phyloP scores from a whole-genome alignment of 805 yeast species.

The Komagataella populi region DNA sequence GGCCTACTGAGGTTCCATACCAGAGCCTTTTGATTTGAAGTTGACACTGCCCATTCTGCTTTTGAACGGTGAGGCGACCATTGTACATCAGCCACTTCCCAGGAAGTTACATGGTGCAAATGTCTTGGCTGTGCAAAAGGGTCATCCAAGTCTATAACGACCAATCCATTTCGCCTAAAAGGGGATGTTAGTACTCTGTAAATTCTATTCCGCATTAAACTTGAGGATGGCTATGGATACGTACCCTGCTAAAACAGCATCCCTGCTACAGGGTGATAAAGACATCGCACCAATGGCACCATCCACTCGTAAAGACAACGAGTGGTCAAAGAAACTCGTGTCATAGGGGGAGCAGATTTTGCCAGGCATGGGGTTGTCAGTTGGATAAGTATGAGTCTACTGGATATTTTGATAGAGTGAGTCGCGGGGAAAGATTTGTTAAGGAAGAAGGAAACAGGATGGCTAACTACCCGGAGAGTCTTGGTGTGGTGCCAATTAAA shows the following conservation, averaged over 20 bases:
- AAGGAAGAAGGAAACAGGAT: background rate
- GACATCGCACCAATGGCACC: slow-evolving; percentile 89
- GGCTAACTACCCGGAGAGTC: background rate
- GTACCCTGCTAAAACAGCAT: slow-evolving; percentile 78
- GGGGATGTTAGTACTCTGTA: background rate
- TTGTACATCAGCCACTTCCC: slow-evolving; percentile 99
- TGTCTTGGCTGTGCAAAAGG: slow-evolving; percentile 93
- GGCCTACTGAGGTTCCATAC: slow-evolving; percentile 80
- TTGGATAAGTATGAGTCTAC: background rate
- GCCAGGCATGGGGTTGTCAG: background rate
- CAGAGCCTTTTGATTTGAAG: slow-evolving; percentile 90
- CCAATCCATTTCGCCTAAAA: slow-evolving; percentile 54
- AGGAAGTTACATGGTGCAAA: slow-evolving; percentile 82
- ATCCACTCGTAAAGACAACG: slow-evolving; percentile 76
- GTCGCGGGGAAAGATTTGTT: background rate
- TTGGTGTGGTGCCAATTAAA: too few species aligned
- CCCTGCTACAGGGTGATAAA: slow-evolving; percentile 80
- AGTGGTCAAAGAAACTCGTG: slow-evolving; percentile 62
- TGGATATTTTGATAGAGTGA: background rate
- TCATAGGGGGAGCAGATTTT: slow-evolving; percentile 15
- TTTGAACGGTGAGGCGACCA: slow-evolving; percentile 89
- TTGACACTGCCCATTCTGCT: slow-evolving; percentile 85
- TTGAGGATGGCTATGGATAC: background rate
- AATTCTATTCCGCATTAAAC: background rate
- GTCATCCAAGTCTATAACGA: slow-evolving; percentile 86